Conservation (phyloP, 1,284 basidiomycete genomes). For the Stereum hirsutum region DNA sequence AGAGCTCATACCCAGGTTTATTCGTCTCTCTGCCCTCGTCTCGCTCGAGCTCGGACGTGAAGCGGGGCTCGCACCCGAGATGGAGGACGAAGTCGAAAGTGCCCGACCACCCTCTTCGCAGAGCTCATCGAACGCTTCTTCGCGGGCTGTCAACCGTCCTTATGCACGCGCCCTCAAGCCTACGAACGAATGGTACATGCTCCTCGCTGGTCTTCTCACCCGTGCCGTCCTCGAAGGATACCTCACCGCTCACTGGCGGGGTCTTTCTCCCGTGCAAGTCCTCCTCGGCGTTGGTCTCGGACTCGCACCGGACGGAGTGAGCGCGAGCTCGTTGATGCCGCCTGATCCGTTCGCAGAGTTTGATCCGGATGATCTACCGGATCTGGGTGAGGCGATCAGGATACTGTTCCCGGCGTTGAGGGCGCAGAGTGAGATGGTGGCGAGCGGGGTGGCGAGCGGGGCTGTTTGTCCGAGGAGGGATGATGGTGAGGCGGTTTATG, state of each 20-base stretch:
- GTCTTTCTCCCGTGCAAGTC: constrained; percentile 59
- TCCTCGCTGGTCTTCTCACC: constrained; percentile 66
- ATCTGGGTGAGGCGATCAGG: constrained; percentile 50
- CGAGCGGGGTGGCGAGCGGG: constrained; percentile 19
- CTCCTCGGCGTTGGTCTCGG: constrained; percentile 68
- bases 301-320: neutral
- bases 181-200: constrained; percentile 71
- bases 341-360: constrained; percentile 40
- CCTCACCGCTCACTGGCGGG: constrained; percentile 69
- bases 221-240: constrained; percentile 78
- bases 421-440: constrained; percentile 12
- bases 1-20: constrained; percentile 61
- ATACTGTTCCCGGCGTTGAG: constrained; percentile 60
- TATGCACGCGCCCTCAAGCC: constrained; percentile 48
- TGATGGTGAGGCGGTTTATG: constrained; percentile 54
- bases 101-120: neutral
- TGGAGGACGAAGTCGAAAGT: neutral
- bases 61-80: constrained; percentile 22
- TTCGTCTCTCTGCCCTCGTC: constrained; percentile 66
- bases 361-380: constrained; percentile 71
- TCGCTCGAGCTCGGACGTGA: constrained; percentile 66
- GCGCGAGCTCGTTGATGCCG: constrained; percentile 10
- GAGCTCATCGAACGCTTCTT: neutral
- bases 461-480: neutral
- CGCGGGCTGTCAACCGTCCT: constrained; percentile 14